Percentiles rank a stretch among this genome's conserved stretches.
Evolutionary conservation across 208 protist species (phyloP).

Genomic region (Trichomonas vaginalis): DNA sequence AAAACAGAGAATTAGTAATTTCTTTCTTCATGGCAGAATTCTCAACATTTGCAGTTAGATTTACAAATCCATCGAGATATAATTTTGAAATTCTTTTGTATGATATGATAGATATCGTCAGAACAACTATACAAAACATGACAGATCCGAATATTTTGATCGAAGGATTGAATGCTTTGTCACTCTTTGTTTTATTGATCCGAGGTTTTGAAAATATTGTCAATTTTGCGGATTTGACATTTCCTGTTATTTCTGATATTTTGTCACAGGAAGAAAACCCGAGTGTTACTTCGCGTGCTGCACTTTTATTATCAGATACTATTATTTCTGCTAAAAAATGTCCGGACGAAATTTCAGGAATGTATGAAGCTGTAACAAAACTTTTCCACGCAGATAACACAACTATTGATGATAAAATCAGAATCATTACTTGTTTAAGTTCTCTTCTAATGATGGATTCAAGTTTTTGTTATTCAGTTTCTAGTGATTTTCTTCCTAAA

Average conservation of each 20-base stretch:
- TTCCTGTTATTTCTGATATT: background rate
- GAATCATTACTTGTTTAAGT: background rate
- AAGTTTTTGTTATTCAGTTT: background rate
- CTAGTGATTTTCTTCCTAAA: background rate
- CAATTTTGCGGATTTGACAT: background rate
- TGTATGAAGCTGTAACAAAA: background rate
- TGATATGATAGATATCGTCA: background rate
- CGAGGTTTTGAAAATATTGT: background rate
- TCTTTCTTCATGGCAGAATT: background rate
- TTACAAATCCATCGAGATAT: background rate
- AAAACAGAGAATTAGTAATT: background rate
- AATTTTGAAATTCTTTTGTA: background rate
- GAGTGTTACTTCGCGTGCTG: background rate
- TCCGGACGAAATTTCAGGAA: background rate
- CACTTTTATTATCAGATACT: background rate
- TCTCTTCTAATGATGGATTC: background rate
- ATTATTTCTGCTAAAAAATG: background rate
- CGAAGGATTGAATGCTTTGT: background rate
- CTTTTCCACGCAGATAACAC: background rate
- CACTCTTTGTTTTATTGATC: background rate
- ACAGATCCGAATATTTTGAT: background rate
- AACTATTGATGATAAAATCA: background rate
- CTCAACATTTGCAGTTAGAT: background rate
- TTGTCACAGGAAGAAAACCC: background rate
- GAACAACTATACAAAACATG: background rate